Evolutionary conservation across 768 basidiomycete species (phyloP).

Genomic region (Mycena vulgaris): DNA sequence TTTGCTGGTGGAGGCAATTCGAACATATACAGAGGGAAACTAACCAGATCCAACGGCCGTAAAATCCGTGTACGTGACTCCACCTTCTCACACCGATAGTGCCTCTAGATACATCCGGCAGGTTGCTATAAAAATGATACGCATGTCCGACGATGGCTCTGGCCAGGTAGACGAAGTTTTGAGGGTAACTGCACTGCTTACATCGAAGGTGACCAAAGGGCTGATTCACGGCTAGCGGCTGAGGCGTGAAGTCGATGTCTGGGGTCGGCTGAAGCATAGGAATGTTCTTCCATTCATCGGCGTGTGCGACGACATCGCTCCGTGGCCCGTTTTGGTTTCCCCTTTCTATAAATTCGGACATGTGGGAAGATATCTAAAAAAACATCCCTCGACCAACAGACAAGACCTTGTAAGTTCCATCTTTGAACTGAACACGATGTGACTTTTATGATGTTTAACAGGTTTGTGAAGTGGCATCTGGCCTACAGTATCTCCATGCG

Average conservation of each 20-base stretch:
- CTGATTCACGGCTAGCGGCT: background rate
- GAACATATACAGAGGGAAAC: constrained; percentile 31
- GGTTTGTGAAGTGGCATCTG: constrained; percentile 7
- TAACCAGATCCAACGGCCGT: constrained; percentile 19
- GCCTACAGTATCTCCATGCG: background rate
- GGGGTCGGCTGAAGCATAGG: background rate
- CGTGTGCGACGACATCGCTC: constrained; percentile 14
- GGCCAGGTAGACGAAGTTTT: constrained; percentile 23
- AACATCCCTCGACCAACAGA: background rate
- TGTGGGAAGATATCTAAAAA: constrained; percentile 1
- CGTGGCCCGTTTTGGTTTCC: constrained; percentile 11
- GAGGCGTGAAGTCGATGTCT: constrained; percentile 9
- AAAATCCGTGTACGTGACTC: constrained; percentile 23
- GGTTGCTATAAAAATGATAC: constrained; percentile 35
- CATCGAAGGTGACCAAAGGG: background rate
- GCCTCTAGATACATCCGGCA: background rate
- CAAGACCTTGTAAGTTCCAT: background rate
- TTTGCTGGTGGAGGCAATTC: constrained; percentile 32
- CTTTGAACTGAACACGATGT: too few relatives aligned
- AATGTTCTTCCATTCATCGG: constrained; percentile 22
- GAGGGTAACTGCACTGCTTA: constrained; percentile 8
- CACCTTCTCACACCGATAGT: background rate
- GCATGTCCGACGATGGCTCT: constrained; percentile 30
- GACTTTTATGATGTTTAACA: background rate
- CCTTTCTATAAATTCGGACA: constrained; percentile 10